Base-by-base conservation (phyloP, 768 basidiomycete species). In the Dentipellis fragilis region DNA sequence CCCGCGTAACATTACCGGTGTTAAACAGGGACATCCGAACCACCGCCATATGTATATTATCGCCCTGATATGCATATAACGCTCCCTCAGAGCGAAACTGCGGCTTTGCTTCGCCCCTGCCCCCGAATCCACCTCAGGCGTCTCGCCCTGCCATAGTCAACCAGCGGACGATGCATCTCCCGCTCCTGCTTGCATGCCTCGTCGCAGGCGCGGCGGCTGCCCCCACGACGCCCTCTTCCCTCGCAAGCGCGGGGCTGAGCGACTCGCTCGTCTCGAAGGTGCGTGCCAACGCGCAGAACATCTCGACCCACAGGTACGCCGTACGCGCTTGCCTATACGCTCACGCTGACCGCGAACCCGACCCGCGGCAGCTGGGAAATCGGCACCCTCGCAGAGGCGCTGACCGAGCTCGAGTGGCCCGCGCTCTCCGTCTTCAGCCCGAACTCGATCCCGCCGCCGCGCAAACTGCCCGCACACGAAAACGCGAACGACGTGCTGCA, bases 361-460 rank as follows among this genome's bases (percentile, higher is more conserved):
- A 40, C 40, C 48, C 8, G 46, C 16, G n/a, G 17, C 61, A 83
- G 80, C 59, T 84, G 83, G 83, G 81, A 83, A 60, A 63, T 78
- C 46, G 83, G 83, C 7, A 78, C 75, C n/a, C 73, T 75, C 38
- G 69, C 77, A n/a, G 73, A 84, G 63, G 78, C 81, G 11, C 62
- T 83, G 49, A 73, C 75, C 12, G 83, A 84, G 63, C 66, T 75
- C 34, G 70, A 74, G 38, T 76, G 75, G 68, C 76, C 80, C 5
- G 55, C 66, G 7, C 64, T 81, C 38, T 77, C 81, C 19, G 76
- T 80, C 16, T 83, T 80, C 61, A 65, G 68, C 45, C 49, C 68
- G n/a, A 64, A 62, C 47, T 68, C 74, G 7, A 68, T 76, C 38
- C 74, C 73, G 48, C 77, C 76, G n/a, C 72, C 76, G 2, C 40